phyloP scores from a whole-genome alignment of 306 rosid genomes.

The Oemleria cerasiformis region DNA sequence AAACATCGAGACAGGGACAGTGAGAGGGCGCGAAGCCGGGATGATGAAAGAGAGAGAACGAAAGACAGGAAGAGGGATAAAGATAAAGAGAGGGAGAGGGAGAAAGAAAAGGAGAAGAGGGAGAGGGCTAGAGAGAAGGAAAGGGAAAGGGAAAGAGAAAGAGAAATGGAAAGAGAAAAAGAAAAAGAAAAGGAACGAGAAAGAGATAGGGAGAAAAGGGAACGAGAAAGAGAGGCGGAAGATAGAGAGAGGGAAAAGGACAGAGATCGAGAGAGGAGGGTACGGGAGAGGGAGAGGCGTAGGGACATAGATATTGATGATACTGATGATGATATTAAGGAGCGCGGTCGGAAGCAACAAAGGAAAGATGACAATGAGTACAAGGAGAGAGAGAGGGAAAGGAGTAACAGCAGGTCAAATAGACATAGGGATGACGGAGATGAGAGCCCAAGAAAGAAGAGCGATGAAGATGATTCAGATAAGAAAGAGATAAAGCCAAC shows the following conservation, averaged over 20 bases:
- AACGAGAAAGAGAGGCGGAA: slow-evolving; percentile 24
- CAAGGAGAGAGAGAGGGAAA: slow-evolving; percentile 49
- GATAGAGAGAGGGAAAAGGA: slow-evolving; percentile 23
- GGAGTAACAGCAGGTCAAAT: slow-evolving; percentile 41
- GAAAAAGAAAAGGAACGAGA: slow-evolving; percentile 18
- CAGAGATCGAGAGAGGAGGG: slow-evolving; percentile 35
- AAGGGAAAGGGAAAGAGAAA: too few species aligned
- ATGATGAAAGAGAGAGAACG: too few species aligned
- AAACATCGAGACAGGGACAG: too few species aligned
- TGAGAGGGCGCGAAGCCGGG: too few species aligned
- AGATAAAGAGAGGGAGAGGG: too few species aligned
- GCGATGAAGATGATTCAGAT: slow-evolving; percentile 48
- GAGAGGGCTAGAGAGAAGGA: slow-evolving; percentile 20
- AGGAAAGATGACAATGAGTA: slow-evolving; percentile 56
- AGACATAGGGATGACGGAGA: slow-evolving; percentile 48
- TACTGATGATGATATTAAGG: slow-evolving; percentile 55
- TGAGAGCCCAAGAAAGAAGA: slow-evolving; percentile 52
- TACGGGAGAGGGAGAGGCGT: too few species aligned
- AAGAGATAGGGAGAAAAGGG: slow-evolving; percentile 29
- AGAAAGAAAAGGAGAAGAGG: too few species aligned
- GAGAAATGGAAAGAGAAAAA: too few species aligned
- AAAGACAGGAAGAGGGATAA: slow-evolving; percentile 19
- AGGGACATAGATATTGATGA: slow-evolving; percentile 57
- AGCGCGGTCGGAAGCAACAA: slow-evolving; percentile 55
- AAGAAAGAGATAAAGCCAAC: slow-evolving; percentile 44